Conservation (phyloP, 2,329 filamentous ascomycete genomes). For the Tothia fuscella region DNA sequence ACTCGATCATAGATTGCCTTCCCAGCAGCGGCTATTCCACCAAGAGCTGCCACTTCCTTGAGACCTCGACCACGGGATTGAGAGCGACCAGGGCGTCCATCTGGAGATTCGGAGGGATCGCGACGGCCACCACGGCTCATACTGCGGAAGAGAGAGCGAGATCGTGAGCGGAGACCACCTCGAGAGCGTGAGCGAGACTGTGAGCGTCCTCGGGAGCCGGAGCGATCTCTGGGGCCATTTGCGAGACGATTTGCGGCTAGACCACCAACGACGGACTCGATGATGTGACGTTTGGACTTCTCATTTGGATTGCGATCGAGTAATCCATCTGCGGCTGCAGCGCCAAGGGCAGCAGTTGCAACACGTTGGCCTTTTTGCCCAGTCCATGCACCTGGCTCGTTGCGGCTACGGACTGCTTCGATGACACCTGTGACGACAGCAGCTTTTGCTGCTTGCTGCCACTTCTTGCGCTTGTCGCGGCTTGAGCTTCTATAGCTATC, state of each 20-base stretch:
- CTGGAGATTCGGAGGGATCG: slow-evolving; percentile 29
- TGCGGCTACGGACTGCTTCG: slow-evolving; percentile 82
- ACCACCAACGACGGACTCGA: slow-evolving; percentile 81
- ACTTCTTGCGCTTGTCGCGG: slow-evolving; percentile 37
- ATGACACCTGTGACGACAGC: slow-evolving; percentile 81
- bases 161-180: slow-evolving; percentile 52
- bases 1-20: slow-evolving; percentile 44
- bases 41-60: slow-evolving; percentile 36
- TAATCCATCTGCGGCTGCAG: slow-evolving; percentile 74
- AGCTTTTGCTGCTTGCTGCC: slow-evolving; percentile 74
- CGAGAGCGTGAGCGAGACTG: slow-evolving; percentile 41
- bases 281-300: slow-evolving; percentile 65
- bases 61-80: slow-evolving; percentile 17
- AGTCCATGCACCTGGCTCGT: slow-evolving; percentile 78
- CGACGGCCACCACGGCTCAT: slow-evolving; percentile 31
- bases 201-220: slow-evolving; percentile 41
- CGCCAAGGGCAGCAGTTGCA: slow-evolving; percentile 73
- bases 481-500: slow-evolving; percentile 35
- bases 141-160: slow-evolving; percentile 35
- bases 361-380: slow-evolving; percentile 87
- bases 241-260: slow-evolving; percentile 75
- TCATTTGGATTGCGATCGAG: slow-evolving; percentile 56
- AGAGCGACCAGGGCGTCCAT: slow-evolving; percentile 20
- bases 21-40: slow-evolving; percentile 37
- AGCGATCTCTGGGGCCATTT: slow-evolving; percentile 63